Percentiles rank a stretch among this genome's conserved stretches.
Conservation (phyloP, 148 eudicot genomes). For the Camellia lanceoleosa region DNA sequence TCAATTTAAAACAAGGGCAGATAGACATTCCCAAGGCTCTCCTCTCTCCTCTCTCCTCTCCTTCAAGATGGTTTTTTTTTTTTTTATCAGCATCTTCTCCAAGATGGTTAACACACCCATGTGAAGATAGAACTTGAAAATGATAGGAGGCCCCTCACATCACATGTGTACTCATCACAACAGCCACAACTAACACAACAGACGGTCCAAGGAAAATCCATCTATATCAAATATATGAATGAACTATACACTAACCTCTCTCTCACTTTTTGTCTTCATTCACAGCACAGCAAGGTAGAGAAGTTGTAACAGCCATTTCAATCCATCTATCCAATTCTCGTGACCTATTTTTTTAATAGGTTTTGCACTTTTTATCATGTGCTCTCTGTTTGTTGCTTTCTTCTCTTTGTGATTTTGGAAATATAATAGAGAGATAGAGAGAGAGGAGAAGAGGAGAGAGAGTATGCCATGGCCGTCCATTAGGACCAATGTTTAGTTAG, state of each 20-base stretch:
- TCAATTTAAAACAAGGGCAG: no score
- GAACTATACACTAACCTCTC: not conserved
- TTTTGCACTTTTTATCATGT: not conserved
- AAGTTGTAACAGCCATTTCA: not conserved
- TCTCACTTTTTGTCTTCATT: not conserved
- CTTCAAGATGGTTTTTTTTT: no score
- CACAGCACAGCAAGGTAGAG: not conserved
- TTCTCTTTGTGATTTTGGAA: not conserved
- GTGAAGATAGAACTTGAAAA: no score
- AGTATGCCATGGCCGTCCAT: not conserved
- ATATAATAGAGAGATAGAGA: not conserved
- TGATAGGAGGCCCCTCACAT: not conserved
- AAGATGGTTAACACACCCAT: no score
- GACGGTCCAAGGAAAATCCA: not conserved
- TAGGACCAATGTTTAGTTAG: not conserved
- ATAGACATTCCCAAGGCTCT: no score
- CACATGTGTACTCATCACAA: not conserved
- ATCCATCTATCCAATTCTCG: constrained; percentile 9
- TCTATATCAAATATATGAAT: not conserved
- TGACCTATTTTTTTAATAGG: not conserved
- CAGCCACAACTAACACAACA: not conserved
- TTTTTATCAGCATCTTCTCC: no score
- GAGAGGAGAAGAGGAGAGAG: not conserved
- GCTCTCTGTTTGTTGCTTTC: not conserved
- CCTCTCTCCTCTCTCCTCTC: no score